Evolutionary conservation across 2,329 filamentous ascomycete species (phyloP).

Genomic region (Rhinocladiella mackenziei): DNA sequence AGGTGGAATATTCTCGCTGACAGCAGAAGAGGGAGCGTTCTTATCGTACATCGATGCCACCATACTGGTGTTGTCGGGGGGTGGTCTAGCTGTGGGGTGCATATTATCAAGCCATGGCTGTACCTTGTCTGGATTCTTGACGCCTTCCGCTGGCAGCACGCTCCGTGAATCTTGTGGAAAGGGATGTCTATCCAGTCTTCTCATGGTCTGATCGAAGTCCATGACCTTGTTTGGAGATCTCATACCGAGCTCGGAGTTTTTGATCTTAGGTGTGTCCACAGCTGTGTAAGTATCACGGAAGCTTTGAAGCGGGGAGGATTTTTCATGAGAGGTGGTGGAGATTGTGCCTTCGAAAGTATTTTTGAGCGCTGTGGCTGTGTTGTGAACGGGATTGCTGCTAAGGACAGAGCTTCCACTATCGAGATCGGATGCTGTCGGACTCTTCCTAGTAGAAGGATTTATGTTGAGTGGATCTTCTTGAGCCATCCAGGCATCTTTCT

Average conservation of each 20-base stretch:
- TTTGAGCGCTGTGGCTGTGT: too few species aligned
- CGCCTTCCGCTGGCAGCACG: neutral
- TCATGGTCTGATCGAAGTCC: conserved; percentile 5
- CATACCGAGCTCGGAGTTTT: too few species aligned
- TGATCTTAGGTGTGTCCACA: too few species aligned
- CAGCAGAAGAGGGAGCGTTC: conserved; percentile 5
- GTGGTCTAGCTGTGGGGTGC: conserved; percentile 3
- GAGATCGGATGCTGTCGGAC: too few species aligned
- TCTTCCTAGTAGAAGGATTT: conserved; percentile 12
- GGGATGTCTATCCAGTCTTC: conserved; percentile 4
- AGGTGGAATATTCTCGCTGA: conserved; percentile 6
- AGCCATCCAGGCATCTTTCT: conserved; percentile 35
- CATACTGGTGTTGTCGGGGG: conserved; percentile 11
- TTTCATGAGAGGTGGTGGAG: too few species aligned
- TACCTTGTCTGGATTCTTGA: neutral
- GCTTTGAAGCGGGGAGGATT: too few species aligned
- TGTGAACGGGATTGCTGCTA: conserved; percentile 1
- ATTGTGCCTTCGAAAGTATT: too few species aligned
- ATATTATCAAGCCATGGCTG: conserved; percentile 16
- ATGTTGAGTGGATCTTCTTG: conserved; percentile 7
- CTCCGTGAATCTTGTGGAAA: conserved; percentile 4
- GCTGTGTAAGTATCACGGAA: too few species aligned
- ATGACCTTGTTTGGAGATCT: conserved; percentile 11
- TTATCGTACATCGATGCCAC: conserved; percentile 20
- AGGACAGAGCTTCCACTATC: too few species aligned